phyloP scores from a whole-genome alignment of 192 early-diverging fungal genomes.

The Backusella australiensis region DNA sequence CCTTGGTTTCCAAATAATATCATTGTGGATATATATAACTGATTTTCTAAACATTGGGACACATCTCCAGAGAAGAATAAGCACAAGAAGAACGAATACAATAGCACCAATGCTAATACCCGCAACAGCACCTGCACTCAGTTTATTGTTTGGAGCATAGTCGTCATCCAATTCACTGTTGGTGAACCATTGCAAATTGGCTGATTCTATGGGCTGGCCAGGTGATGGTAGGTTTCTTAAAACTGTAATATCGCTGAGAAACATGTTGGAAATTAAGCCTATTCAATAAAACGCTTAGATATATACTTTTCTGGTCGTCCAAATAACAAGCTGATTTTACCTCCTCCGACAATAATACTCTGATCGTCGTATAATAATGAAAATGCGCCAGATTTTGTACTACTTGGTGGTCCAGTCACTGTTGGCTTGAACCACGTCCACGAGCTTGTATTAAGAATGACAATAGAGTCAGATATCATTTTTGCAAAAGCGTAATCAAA shows the following conservation, averaged over 20 bases:
- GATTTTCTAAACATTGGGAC: background rate
- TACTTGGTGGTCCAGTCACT: background rate
- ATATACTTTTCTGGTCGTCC: no score
- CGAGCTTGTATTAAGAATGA: slow-evolving; percentile 1
- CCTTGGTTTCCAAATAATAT: slow-evolving; percentile 10
- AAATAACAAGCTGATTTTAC: background rate
- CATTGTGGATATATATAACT: background rate
- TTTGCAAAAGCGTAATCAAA: no score
- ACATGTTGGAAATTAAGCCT: background rate
- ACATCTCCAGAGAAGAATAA: background rate
- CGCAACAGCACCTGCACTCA: background rate
- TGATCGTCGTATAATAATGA: background rate
- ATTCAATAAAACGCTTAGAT: background rate
- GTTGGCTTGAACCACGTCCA: background rate
- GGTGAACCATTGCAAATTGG: slow-evolving; percentile 3
- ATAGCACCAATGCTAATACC: background rate
- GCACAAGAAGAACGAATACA: background rate
- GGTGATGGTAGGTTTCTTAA: background rate
- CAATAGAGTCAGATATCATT: background rate
- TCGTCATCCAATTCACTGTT: background rate
- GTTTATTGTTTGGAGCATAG: background rate
- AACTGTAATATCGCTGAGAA: background rate
- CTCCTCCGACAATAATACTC: background rate
- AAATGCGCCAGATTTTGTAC: background rate
- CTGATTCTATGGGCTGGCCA: background rate